These are phyloP conservation scores for Microsporum ferrugineum DNA, from an alignment of 2,329 filamentous ascomycete genomes.

Conservation along the genomic window DNA sequence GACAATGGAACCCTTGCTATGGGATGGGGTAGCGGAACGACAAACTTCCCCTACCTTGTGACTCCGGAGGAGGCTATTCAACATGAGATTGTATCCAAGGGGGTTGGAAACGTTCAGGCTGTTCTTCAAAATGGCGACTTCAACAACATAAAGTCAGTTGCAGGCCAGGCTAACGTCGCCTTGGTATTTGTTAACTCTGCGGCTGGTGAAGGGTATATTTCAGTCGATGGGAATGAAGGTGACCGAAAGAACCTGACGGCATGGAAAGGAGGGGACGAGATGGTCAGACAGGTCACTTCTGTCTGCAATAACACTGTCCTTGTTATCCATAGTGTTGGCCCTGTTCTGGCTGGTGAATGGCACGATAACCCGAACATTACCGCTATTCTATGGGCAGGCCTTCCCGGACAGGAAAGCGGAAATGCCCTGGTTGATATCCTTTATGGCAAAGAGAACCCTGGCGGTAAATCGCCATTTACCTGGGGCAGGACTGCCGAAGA, in stretches of 20 bases:
- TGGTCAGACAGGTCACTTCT: constrained; percentile 70
- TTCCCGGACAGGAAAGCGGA: constrained; percentile 64
- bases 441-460: constrained; percentile 55
- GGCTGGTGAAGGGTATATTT: constrained; percentile 77
- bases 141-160: constrained; percentile 39
- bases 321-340: constrained; percentile 73
- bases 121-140: constrained; percentile 49
- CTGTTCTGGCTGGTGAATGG: constrained; percentile 60
- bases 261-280: constrained; percentile 68
- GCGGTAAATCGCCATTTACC: constrained; percentile 52
- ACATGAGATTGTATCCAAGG: constrained; percentile 51
- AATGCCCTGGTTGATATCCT: constrained; percentile 63
- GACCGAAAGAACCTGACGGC: constrained; percentile 88
- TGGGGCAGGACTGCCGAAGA: constrained; percentile 43
- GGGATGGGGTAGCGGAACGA: constrained; percentile 51
- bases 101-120: constrained; percentile 52
- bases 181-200: constrained; percentile 86
- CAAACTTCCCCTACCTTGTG: constrained; percentile 52
- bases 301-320: constrained; percentile 82
- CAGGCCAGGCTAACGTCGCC: constrained; percentile 42
- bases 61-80: constrained; percentile 54
- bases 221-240: constrained; percentile 68
- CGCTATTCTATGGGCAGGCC: constrained; percentile 62
- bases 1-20: constrained; percentile 51
- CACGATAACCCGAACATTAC: constrained; percentile 55